A percentile compares a stretch with the other conserved stretches of the same genome.
These are phyloP conservation scores for Vitis hybrid DNA, from an alignment of 177 flowering plant species.

Conservation along the genomic window DNA sequence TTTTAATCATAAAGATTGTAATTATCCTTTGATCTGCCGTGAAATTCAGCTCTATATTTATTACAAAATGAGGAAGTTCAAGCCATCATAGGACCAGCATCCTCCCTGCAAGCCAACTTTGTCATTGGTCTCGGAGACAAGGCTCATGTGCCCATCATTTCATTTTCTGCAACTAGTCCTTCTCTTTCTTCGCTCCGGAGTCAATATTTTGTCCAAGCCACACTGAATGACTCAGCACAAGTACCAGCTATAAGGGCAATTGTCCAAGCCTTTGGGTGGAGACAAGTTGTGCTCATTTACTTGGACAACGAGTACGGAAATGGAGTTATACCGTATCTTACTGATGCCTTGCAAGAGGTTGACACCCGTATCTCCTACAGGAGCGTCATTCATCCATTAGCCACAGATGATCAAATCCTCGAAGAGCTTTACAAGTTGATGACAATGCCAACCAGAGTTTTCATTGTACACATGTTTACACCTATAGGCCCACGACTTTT, in stretches of 20 bases:
- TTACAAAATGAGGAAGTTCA: constrained; percentile 19
- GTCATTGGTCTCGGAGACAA: constrained; percentile 20
- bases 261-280: constrained; percentile 18
- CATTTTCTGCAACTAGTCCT: constrained; percentile 29
- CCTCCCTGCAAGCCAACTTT: constrained; percentile 18
- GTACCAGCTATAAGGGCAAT: constrained; percentile 17
- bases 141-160: constrained; percentile 26
- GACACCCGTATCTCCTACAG: constrained; percentile 7
- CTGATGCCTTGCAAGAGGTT: constrained; percentile 12
- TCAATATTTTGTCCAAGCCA: constrained; percentile 20
- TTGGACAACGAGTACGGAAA: constrained; percentile 23
- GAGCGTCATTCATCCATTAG: constrained; percentile 5
- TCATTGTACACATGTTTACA: constrained; percentile 19
- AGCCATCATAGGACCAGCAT: constrained; percentile 28
- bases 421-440: constrained; percentile 17
- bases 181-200: constrained; percentile 13
- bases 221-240: constrained; percentile 23
- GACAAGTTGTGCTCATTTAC: constrained; percentile 15
- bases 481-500: constrained; percentile 22
- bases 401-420: constrained; percentile 5
- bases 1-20: no score
- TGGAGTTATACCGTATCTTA: constrained; percentile 19
- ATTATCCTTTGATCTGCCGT: neutral
- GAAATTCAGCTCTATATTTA: no score
- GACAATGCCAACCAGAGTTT: constrained; percentile 20